Evolutionary conservation across 257 asterid species (phyloP), one percentile per base, ranked within the genome.

Genomic region (Ilex aquifolium): DNA sequence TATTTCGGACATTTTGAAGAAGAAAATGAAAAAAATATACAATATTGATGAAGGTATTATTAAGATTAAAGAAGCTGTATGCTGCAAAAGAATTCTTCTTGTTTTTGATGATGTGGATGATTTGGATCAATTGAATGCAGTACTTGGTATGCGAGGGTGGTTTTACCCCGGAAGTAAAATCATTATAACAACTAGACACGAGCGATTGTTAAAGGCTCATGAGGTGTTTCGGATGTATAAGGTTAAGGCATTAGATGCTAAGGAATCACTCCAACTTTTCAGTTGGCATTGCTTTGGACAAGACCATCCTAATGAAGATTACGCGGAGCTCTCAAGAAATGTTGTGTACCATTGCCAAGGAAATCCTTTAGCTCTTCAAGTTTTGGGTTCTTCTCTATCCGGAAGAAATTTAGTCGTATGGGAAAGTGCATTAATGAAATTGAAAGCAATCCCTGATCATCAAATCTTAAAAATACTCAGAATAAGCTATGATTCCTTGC

Each of bases 21-120:
- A 39, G 52, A 56, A 64, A 40, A 46, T 36, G 5, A 44, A 3
- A 6, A 59, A 49, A 31, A 58, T 67, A 15, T 68, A 63, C 36
- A 57, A 51, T 27, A 66, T 53, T 32, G 69, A 51, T 63, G 74
- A 73, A 62, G 70, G 77, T 14, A 73, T 58, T 27, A 11, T 27
- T 11, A 66, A 44, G 63, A 67, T 73, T 31, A 67, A 44, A 32
- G 50, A 52, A 39, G 74, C 70, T 2, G 6, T 67, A 13, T 55
- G 46, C 39, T 14, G n/a, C 49, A 61, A 36, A 65, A 61, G 53
- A 58, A 14, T 67, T 44, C 70, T 73, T 58, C 63, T 63, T 5
- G 70, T 72, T 50, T 57, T 72, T 12, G 77, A 72, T 62, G 70
- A 73, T 46, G 66, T 67, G 56, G 76, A 71, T 59, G 62, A 71